phyloP scores from a whole-genome alignment of 208 protist genomes.

The Wallacemonas sp. region DNA sequence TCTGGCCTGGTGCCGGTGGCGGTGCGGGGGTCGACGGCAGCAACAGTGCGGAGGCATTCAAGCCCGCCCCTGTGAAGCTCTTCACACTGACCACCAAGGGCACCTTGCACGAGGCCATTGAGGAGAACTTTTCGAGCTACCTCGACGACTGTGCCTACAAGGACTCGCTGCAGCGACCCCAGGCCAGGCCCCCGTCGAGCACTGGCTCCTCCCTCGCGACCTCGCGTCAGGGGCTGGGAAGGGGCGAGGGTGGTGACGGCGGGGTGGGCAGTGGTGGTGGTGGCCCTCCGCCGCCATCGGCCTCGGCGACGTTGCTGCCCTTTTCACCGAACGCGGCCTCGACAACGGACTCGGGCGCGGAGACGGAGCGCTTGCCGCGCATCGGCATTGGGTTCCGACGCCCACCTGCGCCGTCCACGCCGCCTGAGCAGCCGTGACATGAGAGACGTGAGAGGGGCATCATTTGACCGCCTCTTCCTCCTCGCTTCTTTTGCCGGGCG shows the following conservation, averaged over 20 bases:
- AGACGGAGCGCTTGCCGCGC: background rate
- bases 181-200: background rate
- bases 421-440: background rate
- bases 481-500: too few relatives aligned
- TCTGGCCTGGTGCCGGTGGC: background rate
- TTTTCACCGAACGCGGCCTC: background rate
- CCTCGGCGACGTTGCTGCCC: slow-evolving; percentile 6
- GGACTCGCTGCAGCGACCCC: slow-evolving; percentile 15
- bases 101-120: slow-evolving; percentile 53
- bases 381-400: slow-evolving; percentile 10
- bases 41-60: background rate
- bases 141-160: slow-evolving; percentile 66
- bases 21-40: slow-evolving; percentile 5
- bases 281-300: background rate
- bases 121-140: slow-evolving; percentile 69
- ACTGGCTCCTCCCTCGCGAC: background rate
- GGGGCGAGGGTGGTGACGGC: background rate
- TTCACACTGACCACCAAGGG: slow-evolving; percentile 80
- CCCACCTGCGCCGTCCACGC: background rate
- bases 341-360: background rate
- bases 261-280: background rate
- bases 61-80: slow-evolving; percentile 74
- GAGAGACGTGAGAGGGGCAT: background rate
- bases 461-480: too few relatives aligned
- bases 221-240: too few relatives aligned